Base-by-base conservation (phyloP, 805 yeast species). In the Candida chilensis region DNA sequence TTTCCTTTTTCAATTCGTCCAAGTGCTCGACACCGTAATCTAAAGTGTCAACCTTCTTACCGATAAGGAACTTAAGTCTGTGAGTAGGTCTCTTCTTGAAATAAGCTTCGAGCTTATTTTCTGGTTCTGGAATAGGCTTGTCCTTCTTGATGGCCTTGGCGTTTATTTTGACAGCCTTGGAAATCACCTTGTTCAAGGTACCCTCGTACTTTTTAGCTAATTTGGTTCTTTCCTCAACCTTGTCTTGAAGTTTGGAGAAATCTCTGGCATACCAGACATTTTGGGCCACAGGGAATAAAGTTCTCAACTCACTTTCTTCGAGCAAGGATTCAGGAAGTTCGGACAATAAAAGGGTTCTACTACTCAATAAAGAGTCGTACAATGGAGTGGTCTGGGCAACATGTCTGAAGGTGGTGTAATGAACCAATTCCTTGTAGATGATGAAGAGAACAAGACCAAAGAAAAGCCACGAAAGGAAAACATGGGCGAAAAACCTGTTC, bases 51-150 rank as follows among this genome's bases (percentile, higher is more conserved):
- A 88, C 95, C 58, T 88, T 88, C 56, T 82, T 57, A 35, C 96
- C 94, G 42, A 79, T 65, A 35, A 82, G 54, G 33, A 74, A 75
- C 45, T 71, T 73, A 44, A 86, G 67, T 39, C 73, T 73, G 55
- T 85, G 90, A 20, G 84, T 78, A 28, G 96, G 96, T 42, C 90
- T 71, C 62, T 86, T 87, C 55, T 81, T 79, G 37, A 86, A 74
- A 51, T 83, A 86, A 27, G 74, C 63, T 37, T 66, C 62, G 28
- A 78, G 44, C 37, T 69, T 78, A 45, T 76, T 64, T 31, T 61
- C 67, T 4, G 81, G 78, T 37, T 64, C 67, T 14, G 81, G 78
- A 14, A 61, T 48, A 9, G 69, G 64, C 44, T 68, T 61, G 20
- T 64, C 60, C 50, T 80, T 78, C 54, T 81, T 79, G 32, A 62